A percentile compares a stretch with the other conserved stretches of the same genome.
Conservation (phyloP, 805 yeast species). For the Debaryomyces maramus region DNA sequence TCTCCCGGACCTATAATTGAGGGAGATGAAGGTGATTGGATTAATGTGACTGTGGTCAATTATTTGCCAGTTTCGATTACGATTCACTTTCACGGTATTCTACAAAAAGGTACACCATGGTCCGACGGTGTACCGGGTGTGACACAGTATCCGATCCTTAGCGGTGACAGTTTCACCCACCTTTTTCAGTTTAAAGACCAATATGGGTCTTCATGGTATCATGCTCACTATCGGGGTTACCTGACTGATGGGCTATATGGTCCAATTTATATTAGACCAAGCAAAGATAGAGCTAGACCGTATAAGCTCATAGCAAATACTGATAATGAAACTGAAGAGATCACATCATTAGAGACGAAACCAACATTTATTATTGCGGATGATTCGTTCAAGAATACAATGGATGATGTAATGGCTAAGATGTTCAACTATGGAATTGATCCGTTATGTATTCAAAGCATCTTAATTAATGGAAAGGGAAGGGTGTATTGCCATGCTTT, state of each 20-base stretch:
- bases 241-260: slow-evolving; percentile 51
- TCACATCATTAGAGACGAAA: slow-evolving; percentile 23
- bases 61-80: slow-evolving; percentile 37
- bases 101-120: slow-evolving; percentile 45
- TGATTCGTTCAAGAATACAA: slow-evolving; percentile 40
- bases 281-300: slow-evolving; percentile 25
- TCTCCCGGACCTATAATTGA: slow-evolving; percentile 53
- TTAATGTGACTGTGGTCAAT: slow-evolving; percentile 38
- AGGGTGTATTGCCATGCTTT: slow-evolving; percentile 22
- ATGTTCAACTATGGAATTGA: slow-evolving; percentile 33
- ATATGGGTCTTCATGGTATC: slow-evolving; percentile 58
- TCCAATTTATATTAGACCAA: slow-evolving; percentile 44
- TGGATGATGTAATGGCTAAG: slow-evolving; percentile 34
- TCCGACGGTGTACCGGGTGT: slow-evolving; percentile 54
- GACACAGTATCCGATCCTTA: slow-evolving; percentile 51
- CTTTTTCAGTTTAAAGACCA: slow-evolving; percentile 40
- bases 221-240: slow-evolving; percentile 50
- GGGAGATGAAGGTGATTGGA: slow-evolving; percentile 33
- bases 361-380: slow-evolving; percentile 32
- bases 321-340: slow-evolving; percentile 25
- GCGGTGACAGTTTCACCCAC: slow-evolving; percentile 43
- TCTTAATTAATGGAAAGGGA: slow-evolving; percentile 33
- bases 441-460: slow-evolving; percentile 32
- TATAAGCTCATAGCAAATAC: slow-evolving; percentile 27
- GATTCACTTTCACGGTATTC: slow-evolving; percentile 56